Base-by-base conservation (phyloP, 2,329 filamentous ascomycete genomes). In the Knoxdaviesia capensis region DNA sequence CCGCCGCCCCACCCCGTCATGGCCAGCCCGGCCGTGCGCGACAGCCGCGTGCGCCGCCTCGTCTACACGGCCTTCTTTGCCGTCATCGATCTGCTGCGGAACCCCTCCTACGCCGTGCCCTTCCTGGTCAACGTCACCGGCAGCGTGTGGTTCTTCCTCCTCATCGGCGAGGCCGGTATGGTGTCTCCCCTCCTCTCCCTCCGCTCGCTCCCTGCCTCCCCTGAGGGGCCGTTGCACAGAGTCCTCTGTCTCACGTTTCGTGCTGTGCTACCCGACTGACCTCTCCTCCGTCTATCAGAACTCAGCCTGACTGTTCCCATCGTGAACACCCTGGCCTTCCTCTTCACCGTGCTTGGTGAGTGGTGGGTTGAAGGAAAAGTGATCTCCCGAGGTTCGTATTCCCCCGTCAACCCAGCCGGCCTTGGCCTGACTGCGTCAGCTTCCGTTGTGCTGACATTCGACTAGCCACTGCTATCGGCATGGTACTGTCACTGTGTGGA, bases 351-450 rank as follows among this genome's bases (percentile, higher is more conserved):
- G 2, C 54, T 94, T 8, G 88, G 87, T 1, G 88, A 96, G 51
- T 96, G 87, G 86, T 92, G 80, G 66, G 85, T 88, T 1, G 88
- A 94, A 52, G 76, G 76, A 46, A 96, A 94, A 57, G 80, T 87
- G 2, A 93, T 96, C 47, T 82, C 77, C 50, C 71, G 75, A 65
- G 74, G 83, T 86, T 62, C 53, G 70, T 61, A 28, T 37, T 7
- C 39, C 11, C 5, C 20, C 20, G 20, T 20, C 2, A 20, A 20
- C 20, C 20, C n/a, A 28, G 20, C 10, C 3, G 34, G 11, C 31
- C 5, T 29, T 43, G 20, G n/a, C 1, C 33, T 34, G 39, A 28
- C 42, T 43, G 33, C 39, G 28, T 9, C 10, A 6, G 11, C 2
- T 36, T 28, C 6, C 20, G 31, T 41, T 35, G 28, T 43, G 33